Conservation (phyloP, 192 early-diverging fungal genomes). For the Coemansia sp. region DNA sequence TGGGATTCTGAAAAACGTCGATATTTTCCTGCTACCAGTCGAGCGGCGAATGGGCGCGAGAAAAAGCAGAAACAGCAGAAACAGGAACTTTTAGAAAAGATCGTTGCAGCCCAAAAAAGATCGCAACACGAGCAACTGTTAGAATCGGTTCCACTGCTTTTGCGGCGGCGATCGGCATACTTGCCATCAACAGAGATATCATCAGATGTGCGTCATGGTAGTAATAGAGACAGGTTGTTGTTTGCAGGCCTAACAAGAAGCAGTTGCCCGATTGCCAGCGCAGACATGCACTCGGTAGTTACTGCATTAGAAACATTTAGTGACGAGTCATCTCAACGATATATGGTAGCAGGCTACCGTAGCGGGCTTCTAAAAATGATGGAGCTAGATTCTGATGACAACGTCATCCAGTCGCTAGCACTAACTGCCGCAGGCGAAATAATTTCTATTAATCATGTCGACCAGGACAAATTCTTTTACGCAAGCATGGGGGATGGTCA, state of each 20-base stretch:
- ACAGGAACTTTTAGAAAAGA: conserved; percentile 6
- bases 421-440: conserved; percentile 17
- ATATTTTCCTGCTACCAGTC: conserved; percentile 37
- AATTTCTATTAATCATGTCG: conserved; percentile 12
- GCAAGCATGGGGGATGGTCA: conserved; percentile 22
- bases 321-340: not conserved
- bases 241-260: conserved; percentile 6
- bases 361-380: not conserved
- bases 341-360: conserved; percentile 7
- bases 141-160: conserved; percentile 10
- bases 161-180: conserved; percentile 18
- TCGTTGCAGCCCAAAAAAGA: conserved; percentile 6
- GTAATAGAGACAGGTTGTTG: conserved; percentile 6
- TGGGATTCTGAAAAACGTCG: conserved; percentile 40
- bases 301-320: conserved; percentile 11
- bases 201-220: not conserved
- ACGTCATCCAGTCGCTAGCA: not conserved
- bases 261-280: not conserved
- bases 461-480: conserved; percentile 4
- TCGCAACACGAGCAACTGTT: not conserved
- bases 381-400: conserved; percentile 1
- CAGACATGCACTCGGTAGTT: conserved; percentile 6
- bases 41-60: conserved; percentile 24
- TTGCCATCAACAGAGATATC: not conserved
- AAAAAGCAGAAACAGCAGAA: conserved; percentile 24